A percentile compares a stretch with the other conserved stretches of the same genome.
phyloP scores from a whole-genome alignment of 2,329 filamentous ascomycete genomes.

The Cadophora sp. region DNA sequence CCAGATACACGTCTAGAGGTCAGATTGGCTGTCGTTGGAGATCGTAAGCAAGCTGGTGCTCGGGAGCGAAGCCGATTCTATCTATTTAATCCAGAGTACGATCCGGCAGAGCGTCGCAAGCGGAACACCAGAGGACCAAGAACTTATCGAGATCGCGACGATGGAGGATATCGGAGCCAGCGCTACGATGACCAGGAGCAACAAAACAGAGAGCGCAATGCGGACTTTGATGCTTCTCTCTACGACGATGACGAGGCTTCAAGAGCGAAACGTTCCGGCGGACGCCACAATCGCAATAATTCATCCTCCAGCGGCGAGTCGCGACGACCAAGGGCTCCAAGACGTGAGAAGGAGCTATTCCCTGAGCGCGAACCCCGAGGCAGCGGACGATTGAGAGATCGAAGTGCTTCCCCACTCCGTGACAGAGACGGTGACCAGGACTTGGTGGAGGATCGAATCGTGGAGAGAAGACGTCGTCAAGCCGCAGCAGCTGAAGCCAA shows the following conservation, averaged over 20 bases:
- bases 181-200: conserved; percentile 53
- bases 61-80: conserved; percentile 88
- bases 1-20: conserved; percentile 75
- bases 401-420: conserved; percentile 44
- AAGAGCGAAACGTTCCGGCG: conserved; percentile 42
- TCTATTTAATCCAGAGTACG: conserved; percentile 86
- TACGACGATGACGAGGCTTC: conserved; percentile 73
- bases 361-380: conserved; percentile 46
- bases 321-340: conserved; percentile 29
- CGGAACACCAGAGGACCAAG: conserved; percentile 52
- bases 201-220: conserved; percentile 54
- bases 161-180: conserved; percentile 50
- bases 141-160: conserved; percentile 67
- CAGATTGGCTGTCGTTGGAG: conserved; percentile 74
- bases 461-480: conserved; percentile 24
- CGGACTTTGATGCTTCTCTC: conserved; percentile 75
- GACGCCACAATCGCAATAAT: conserved; percentile 43
- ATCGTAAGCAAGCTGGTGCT: conserved; percentile 82
- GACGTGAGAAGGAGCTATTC: conserved; percentile 66
- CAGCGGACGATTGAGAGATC: conserved; percentile 43
- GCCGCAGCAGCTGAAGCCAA: conserved; percentile 46
- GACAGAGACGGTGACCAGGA: conserved; percentile 50
- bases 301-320: conserved; percentile 44
- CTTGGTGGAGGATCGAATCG: conserved; percentile 41
- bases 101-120: conserved; percentile 75